Percentiles rank a stretch among this genome's conserved stretches.
phyloP scores from a whole-genome alignment of 2,329 filamentous ascomycete genomes.

The Stenocarpella maydis region DNA sequence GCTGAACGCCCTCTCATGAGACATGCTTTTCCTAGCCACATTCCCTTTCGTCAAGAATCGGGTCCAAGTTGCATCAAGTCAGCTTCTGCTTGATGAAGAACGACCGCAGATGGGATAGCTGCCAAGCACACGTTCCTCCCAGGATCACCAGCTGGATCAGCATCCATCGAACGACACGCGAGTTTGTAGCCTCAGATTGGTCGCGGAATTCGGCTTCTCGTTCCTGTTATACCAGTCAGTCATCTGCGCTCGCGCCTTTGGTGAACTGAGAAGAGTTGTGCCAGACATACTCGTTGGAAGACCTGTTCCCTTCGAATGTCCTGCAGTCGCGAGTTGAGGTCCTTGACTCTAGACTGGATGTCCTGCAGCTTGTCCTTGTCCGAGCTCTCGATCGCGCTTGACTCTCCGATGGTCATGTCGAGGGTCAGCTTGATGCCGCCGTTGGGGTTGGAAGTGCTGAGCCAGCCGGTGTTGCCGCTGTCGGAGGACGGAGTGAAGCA shows the following conservation, averaged over 20 bases:
- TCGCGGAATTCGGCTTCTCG: conserved; percentile 98
- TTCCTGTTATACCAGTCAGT: conserved; percentile 65
- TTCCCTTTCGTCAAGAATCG: conserved; percentile 28
- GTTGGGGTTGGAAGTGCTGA: conserved; percentile 69
- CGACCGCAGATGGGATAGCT: conserved; percentile 90
- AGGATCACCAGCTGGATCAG: conserved; percentile 87
- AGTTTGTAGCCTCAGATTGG: conserved; percentile 93
- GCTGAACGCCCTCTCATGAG: conserved; percentile 30
- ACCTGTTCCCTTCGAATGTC: conserved; percentile 95
- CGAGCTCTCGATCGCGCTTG: conserved; percentile 88
- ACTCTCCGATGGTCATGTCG: conserved; percentile 94
- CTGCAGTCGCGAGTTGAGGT: conserved; percentile 84
- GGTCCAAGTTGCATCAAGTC: conserved; percentile 62
- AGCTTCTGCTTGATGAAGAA: conserved; percentile 99
- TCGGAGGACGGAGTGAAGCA: conserved; percentile 89
- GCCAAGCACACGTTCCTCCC: conserved; percentile 92
- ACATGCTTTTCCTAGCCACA: conserved; percentile 24
- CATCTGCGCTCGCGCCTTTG: not conserved
- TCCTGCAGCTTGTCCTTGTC: conserved; percentile 94
- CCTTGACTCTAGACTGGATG: conserved; percentile 86
- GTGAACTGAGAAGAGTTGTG: not conserved
- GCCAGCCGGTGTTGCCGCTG: conserved; percentile 74
- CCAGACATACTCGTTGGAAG: conserved; percentile 81
- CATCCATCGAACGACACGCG: conserved; percentile 92
- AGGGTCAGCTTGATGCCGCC: conserved; percentile 85